These are phyloP conservation scores for Adansonia grandidieri DNA, from an alignment of 441 rosid genomes.

Conservation along the genomic window DNA sequence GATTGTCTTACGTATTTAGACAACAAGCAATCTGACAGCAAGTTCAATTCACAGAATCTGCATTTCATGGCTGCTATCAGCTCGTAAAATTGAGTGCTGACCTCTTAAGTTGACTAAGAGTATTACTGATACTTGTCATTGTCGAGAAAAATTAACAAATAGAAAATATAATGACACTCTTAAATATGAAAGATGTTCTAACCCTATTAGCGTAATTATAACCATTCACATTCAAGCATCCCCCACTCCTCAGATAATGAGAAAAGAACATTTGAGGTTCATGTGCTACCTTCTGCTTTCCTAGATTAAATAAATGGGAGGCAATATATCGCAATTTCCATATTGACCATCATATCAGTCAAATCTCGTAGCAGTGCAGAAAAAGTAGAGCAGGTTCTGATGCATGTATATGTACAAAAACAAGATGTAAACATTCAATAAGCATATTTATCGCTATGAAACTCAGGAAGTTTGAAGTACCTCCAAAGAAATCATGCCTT, in stretches of 20 bases:
- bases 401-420: neutral
- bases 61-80: neutral
- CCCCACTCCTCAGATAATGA: neutral
- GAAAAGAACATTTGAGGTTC: neutral
- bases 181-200: neutral
- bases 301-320: neutral
- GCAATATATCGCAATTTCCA: neutral
- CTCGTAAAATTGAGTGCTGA: neutral
- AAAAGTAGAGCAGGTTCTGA: neutral
- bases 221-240: neutral
- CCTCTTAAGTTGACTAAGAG: neutral
- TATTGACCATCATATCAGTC: neutral
- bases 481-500: slow-evolving; percentile 54
- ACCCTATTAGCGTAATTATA: neutral
- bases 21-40: slow-evolving; percentile 13
- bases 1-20: neutral
- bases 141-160: neutral
- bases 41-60: neutral
- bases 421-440: slow-evolving; percentile 8
- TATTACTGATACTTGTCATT: neutral
- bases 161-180: neutral
- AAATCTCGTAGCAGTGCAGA: neutral
- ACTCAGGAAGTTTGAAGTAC: slow-evolving; percentile 41
- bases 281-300: neutral
- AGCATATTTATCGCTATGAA: slow-evolving; percentile 34